Base-by-base conservation (phyloP, 2,329 filamentous ascomycete genomes). In the Neonectria neomacrospora region DNA sequence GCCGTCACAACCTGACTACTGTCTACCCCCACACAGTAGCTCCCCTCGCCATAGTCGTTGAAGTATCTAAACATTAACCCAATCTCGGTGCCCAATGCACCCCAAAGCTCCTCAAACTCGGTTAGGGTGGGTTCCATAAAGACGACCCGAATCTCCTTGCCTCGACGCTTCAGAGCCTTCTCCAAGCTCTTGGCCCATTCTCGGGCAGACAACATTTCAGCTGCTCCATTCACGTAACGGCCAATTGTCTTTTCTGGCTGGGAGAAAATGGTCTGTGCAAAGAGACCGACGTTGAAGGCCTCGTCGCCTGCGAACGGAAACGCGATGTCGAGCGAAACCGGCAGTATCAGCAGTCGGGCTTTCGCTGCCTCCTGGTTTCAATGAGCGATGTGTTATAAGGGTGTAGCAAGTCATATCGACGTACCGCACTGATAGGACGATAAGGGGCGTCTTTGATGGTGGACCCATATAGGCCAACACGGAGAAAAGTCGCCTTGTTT, bases 171-270 rank as follows among this genome's bases (percentile, higher is more conserved):
- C 45, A 58, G 20, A 42, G 47, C 45, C 18, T 44, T 44, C 20
- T 28, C n/a, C 18, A 58, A n/a, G 14, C 11, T 34, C 18, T 9
- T 41, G 3, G 55, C 55, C 34, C 55, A 58, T 14, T 58, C 32
- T 39, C 14, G 11, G 2, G 28, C 12, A 41, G 55, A 32, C 4
- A 44, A 16, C 3, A 16, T 1, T 37, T 58, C 55, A 3, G 55
- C 20, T 28, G 5, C 2, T 10, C 55, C 44, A 8, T 18, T 26
- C 20, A 58, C 47, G 26, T 42, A 42, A 10, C 20, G 47, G 8
- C 55, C 47, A 26, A 58, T 41, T 9, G 55, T 58, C 30, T 52
- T 52, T 7, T 34, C 34, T 6, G 45, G 55, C 14, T 58, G 45
- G 5, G 8, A 5, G 32, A 58, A 44, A 3, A 58, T 52, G 20